Evolutionary conservation across 2,329 filamentous ascomycete species (phyloP), one percentile per base, ranked within the genome.

Genomic region (Coniella vitis): DNA sequence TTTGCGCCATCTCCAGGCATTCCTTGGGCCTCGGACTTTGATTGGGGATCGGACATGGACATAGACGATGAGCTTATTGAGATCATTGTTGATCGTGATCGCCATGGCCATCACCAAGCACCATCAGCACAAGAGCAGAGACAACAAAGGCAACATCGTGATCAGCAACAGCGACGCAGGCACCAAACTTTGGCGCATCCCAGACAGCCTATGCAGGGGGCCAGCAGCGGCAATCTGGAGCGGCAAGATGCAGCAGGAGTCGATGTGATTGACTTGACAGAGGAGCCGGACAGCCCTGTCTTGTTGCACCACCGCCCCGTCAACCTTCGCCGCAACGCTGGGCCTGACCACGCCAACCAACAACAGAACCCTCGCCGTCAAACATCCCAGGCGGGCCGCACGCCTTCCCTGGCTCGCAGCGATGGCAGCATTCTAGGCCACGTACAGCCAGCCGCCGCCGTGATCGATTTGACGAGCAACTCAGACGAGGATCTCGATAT

Each of bases 381-480:
- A 16, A 63, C 63, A 49, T 69, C 70, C 3, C 66, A 67, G 45
- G 61, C 64, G 14, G 61, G 60, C 43, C 68, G 68, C 25, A 68
- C 69, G 1, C 72, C 72, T 0, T 65, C 66, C 16, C 58, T 75
- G 25, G 55, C 69, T 7, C 65, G 72, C 38, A 74, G 69, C 53
- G 71, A 74, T 52, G 69, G 68, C 51, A 73, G 67, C 45, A 61
- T 70, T 32, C 58, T 71, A 12, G 63, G 59, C 4, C 61, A 60
- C 3, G 47, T 35, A 22, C 4, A 39, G 61, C 1, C n/a, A n/a
- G n/a, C n/a, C n/a, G n/a, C n/a, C n/a, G n/a, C 64, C 59, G 62
- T 78, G 22, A 78, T 80, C 46, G 77, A 80, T 56, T 67, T 80
- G 9, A 80, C 76, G 3, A 63, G 63, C 21, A 74, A 78, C 50